Conservation (phyloP, 1,284 basidiomycete species). For the Cutaneotrichosporon spelunceum region DNA sequence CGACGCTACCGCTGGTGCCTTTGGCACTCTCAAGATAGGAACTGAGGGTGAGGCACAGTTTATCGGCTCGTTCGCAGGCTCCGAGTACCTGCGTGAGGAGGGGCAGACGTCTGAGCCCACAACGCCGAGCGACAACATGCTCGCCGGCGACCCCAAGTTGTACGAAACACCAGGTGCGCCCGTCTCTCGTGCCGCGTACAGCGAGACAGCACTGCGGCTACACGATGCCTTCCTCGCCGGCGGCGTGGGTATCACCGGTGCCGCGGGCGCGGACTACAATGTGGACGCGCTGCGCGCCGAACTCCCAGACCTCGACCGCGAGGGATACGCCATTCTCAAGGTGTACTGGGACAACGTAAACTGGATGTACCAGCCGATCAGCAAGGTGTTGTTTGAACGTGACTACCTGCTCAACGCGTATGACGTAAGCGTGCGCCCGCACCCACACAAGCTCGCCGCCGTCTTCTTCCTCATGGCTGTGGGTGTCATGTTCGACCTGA, state of each 20-base stretch:
- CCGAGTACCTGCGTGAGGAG: conserved; percentile 40
- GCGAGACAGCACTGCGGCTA: conserved; percentile 6
- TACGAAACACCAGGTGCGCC: not conserved
- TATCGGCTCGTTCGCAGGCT: conserved; percentile 37
- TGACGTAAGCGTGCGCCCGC: conserved; percentile 29
- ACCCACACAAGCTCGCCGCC: conserved; percentile 49
- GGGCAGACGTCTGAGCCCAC: conserved; percentile 13
- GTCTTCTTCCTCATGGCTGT: conserved; percentile 50
- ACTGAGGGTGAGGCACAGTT: conserved; percentile 38
- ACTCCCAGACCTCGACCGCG: conserved; percentile 44
- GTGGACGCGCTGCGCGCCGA: conserved; percentile 8
- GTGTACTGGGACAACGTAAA: conserved; percentile 51
- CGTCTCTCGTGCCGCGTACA: conserved; percentile 2
- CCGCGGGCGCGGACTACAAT: conserved; percentile 1
- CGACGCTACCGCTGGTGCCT: conserved; percentile 36
- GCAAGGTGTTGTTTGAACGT: conserved; percentile 42
- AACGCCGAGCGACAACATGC: conserved; percentile 5
- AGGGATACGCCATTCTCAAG: conserved; percentile 36
- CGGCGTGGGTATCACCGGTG: conserved; percentile 1
- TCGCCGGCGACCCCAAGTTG: not conserved
- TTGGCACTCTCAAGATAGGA: conserved; percentile 48
- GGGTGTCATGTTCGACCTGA: conserved; percentile 49
- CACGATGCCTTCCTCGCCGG: conserved; percentile 8
- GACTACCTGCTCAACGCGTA: conserved; percentile 48
- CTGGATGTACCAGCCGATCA: conserved; percentile 50